A percentile compares a stretch with the other conserved stretches of the same genome.
These are phyloP conservation scores for Dictyostelium citrinum DNA, from an alignment of 78 protist genomes.

Conservation along the genomic window DNA sequence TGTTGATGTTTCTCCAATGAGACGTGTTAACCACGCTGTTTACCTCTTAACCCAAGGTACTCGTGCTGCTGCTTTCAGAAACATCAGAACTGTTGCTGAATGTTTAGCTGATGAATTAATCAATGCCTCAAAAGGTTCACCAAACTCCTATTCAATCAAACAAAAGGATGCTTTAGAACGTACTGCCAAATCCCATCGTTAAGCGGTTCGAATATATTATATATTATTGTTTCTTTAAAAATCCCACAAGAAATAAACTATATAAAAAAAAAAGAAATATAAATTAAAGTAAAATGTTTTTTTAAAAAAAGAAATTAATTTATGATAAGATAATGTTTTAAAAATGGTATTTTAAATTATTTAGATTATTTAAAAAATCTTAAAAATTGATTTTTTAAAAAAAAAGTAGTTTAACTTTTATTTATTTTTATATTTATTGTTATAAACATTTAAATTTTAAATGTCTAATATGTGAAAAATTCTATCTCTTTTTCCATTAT, in stretches of 20 bases:
- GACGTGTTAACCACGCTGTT: conserved; percentile 99
- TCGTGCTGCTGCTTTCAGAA: conserved; percentile 97
- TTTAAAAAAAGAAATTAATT: background rate
- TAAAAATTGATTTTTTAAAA: no score
- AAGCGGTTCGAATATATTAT: background rate
- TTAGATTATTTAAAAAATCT: no score
- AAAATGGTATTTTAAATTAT: background rate
- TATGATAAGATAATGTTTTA: no score
- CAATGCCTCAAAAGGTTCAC: conserved; percentile 92
- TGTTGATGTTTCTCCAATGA: conserved; percentile 99
- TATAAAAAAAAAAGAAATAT: background rate
- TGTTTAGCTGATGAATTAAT: conserved; percentile 99
- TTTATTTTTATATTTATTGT: no score
- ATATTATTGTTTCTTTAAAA: background rate
- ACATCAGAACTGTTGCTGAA: conserved; percentile 99
- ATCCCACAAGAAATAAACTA: background rate
- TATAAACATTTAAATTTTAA: no score
- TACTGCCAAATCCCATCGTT: conserved; percentile 27
- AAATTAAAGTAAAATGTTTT: background rate
- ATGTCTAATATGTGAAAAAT: no score
- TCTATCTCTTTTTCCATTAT: no score
- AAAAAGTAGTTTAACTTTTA: no score
- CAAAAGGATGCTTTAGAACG: conserved; percentile 25
- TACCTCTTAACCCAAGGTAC: conserved; percentile 94
- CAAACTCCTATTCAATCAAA: conserved; percentile 18